Conservation (phyloP, 2,329 filamentous ascomycete genomes). For the Pseudocercospora cruenta region DNA sequence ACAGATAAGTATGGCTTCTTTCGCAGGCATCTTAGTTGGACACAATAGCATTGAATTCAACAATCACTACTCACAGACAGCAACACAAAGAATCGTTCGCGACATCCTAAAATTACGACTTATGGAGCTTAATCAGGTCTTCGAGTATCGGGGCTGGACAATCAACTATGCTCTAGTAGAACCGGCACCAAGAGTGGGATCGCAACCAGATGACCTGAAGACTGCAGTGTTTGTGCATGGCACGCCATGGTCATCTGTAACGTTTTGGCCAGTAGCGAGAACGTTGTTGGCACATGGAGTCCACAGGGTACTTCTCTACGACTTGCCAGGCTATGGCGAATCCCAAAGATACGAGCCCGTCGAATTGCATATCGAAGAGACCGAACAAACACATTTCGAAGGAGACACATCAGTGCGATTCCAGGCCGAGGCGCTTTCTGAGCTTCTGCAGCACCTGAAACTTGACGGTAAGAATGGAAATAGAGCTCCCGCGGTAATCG, state of each 20-base stretch:
- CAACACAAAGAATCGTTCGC: neutral
- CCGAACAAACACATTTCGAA: constrained; percentile 23
- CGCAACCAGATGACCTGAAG: constrained; percentile 35
- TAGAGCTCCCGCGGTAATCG: constrained; percentile 44
- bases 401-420: constrained; percentile 43
- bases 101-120: neutral
- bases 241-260: constrained; percentile 52
- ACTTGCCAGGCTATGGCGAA: constrained; percentile 51
- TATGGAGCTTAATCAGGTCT: constrained; percentile 19
- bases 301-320: constrained; percentile 50
- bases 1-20: neutral
- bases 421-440: constrained; percentile 46
- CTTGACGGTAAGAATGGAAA: constrained; percentile 20
- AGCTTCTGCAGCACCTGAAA: constrained; percentile 44
- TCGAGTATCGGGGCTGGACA: constrained; percentile 23
- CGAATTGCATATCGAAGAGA: constrained; percentile 26
- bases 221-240: constrained; percentile 53
- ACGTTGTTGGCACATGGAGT: constrained; percentile 37
- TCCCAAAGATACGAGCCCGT: constrained; percentile 36
- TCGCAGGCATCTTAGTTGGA: neutral
- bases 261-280: constrained; percentile 45
- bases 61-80: neutral
- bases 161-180: constrained; percentile 24
- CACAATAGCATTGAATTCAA: neutral
- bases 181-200: constrained; percentile 33